Base-by-base conservation (phyloP, 495 filamentous ascomycete species). In the Xeromyces bisporus region DNA sequence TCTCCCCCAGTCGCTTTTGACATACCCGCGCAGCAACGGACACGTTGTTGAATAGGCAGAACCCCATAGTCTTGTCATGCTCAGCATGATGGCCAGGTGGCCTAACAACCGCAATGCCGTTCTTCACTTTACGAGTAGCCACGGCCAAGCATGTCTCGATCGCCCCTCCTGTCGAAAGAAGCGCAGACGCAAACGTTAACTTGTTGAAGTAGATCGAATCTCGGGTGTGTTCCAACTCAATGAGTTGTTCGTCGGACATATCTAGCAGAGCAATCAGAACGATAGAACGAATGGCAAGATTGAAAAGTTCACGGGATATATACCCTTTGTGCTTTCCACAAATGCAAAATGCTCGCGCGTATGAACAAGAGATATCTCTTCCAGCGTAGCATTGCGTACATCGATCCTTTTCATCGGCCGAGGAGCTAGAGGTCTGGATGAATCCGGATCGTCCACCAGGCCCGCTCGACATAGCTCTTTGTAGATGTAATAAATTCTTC, bases 31-130 rank as follows among this genome's bases (percentile, higher is more conserved):
- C 76, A 1, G 85, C 85, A 32, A 99, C 77, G 17, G 77, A 78
- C 7, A 94, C 91, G 54, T 99, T 99, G 55, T 99, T 93, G 50
- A 93, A 94, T 10, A 96, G 57, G 51, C 89, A 97, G 47, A 97
- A 97, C 0, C 89, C 89, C 71, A 89, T 84, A 4, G 89, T 65
- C 9, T 68, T 58, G 40, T 87, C 66, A 29, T 66, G 68, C 46
- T 96, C 91, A 1, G 89, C 91, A 55, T 97, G 89, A 42, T 97
- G 89, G 2, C 89, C 91, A 0, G 89, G 89, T 2, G 89, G 89
- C 24, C 89, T 73, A 36, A 97, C 89, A 9, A 96, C 74, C 0
- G 89, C 89, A 43, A 97, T 86, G 2, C 81, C 82, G 45, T 97
- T 97, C 47, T 86, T 93, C 29, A 93, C 77, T 18, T 64, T 62